Conservation (phyloP, 2,329 filamentous ascomycete species). For the Parafenestella ontariensis region DNA sequence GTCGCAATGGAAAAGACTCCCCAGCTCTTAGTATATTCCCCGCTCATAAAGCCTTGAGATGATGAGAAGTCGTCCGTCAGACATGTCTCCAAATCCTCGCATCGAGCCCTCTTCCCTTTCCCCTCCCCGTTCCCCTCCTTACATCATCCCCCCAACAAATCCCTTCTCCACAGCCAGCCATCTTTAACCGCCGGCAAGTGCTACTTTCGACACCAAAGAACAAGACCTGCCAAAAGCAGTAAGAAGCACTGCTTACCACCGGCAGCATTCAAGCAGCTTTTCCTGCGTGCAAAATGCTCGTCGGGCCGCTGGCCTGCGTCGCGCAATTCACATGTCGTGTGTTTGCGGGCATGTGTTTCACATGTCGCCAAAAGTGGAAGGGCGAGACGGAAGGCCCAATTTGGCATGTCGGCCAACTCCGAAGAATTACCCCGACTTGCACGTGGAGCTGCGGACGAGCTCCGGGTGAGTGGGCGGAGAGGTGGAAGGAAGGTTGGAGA, state of each 20-base stretch:
- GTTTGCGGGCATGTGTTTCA: neutral
- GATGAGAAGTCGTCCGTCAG: too few relatives aligned
- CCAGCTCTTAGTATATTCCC: too few relatives aligned
- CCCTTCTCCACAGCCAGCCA: neutral
- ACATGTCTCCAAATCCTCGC: neutral
- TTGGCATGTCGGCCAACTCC: neutral
- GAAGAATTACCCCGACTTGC: neutral
- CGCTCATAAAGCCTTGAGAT: too few relatives aligned
- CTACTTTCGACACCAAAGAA: conserved; percentile 5
- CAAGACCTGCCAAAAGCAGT: conserved; percentile 7
- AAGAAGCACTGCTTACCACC: neutral
- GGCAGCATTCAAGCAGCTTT: neutral
- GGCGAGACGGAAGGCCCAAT: neutral
- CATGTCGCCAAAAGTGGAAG: too few relatives aligned
- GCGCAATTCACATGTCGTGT: neutral
- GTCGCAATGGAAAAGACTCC: too few relatives aligned
- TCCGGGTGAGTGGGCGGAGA: neutral
- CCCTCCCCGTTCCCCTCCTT: neutral
- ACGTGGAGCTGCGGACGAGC: neutral
- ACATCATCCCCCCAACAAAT: conserved; percentile 1
- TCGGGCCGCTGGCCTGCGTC: neutral
- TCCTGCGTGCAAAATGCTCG: neutral
- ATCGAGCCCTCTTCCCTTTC: conserved; percentile 1
- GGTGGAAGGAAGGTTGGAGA: neutral
- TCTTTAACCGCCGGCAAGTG: conserved; percentile 17